Conservation (phyloP, 2,329 filamentous ascomycete genomes). For the Cephalotrichum gorgonifer region DNA sequence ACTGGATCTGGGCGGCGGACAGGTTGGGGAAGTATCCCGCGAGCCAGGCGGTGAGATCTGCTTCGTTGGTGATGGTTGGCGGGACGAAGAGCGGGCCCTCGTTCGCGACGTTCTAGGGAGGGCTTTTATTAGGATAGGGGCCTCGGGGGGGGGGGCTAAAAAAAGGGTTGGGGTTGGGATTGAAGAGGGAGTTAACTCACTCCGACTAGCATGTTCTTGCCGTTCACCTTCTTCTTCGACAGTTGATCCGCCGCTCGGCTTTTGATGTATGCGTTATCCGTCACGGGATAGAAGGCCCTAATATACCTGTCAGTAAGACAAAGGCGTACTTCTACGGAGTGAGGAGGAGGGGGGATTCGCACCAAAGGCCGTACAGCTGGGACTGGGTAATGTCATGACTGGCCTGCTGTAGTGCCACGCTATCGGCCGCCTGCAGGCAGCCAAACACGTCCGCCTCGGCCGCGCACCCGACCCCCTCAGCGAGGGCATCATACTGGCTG, state of each 20-base stretch:
- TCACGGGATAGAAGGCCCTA: conserved; percentile 26
- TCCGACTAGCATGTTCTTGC: conserved; percentile 19
- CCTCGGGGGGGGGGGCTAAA: not conserved
- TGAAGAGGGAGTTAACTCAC: conserved; percentile 7
- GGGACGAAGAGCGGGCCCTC: conserved; percentile 26
- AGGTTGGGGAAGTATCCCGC: conserved; percentile 21
- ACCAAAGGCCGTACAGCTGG: not conserved
- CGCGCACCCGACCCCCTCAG: conserved; percentile 21
- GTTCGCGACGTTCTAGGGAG: conserved; percentile 22
- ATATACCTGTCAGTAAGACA: not conserved
- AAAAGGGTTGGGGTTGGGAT: not conserved
- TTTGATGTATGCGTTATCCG: conserved; percentile 21
- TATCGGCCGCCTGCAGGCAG: conserved; percentile 22
- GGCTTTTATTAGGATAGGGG: not conserved
- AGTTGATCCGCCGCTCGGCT: conserved; percentile 19
- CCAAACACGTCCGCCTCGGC: conserved; percentile 14
- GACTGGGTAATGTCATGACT: conserved; percentile 18
- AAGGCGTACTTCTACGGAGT: not conserved
- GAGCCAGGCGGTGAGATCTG: conserved; percentile 20
- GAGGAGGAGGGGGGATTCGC: not conserved
- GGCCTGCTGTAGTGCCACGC: conserved; percentile 21
- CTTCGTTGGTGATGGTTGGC: conserved; percentile 19
- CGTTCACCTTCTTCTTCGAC: conserved; percentile 18
- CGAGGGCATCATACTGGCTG: conserved; percentile 21
- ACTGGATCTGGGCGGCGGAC: conserved; percentile 17